A percentile compares a stretch with the other conserved stretches of the same genome.
These are phyloP conservation scores for Cytidiella melzeri DNA, from an alignment of 768 basidiomycete species.

Conservation along the genomic window DNA sequence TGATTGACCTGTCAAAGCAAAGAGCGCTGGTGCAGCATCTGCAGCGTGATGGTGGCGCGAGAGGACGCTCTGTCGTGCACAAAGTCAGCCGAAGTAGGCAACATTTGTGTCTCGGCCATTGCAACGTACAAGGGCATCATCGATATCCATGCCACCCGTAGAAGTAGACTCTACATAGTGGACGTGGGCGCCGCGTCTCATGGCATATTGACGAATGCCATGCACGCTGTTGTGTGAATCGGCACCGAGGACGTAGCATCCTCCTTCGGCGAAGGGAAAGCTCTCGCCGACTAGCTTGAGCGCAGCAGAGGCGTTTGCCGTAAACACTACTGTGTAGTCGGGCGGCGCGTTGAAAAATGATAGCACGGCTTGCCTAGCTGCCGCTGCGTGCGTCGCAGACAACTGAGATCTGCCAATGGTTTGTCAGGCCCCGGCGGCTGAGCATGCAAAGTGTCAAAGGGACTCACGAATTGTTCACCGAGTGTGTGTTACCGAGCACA, in stretches of 20 bases:
- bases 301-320: conserved; percentile 72
- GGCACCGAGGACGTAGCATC: conserved; percentile 58
- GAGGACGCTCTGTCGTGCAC: conserved; percentile 44
- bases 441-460: conserved; percentile 2
- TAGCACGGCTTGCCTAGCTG: conserved; percentile 68
- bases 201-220: conserved; percentile 71
- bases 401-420: conserved; percentile 51
- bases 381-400: conserved; percentile 57
- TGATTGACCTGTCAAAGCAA: conserved; percentile 75
- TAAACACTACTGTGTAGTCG: conserved; percentile 79
- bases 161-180: conserved; percentile 60
- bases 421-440: not conserved
- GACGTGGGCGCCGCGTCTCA: conserved; percentile 45
- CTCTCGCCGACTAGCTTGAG: conserved; percentile 80
- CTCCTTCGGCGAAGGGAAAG: conserved; percentile 59
- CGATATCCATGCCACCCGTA: conserved; percentile 57
- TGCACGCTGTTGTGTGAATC: conserved; percentile 86
- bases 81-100: not conserved
- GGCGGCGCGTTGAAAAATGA: conserved; percentile 71
- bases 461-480: conserved; percentile 68
- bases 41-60: conserved; percentile 39
- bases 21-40: conserved; percentile 48
- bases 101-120: conserved; percentile 5
- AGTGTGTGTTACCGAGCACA: conserved; percentile 81
- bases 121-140: conserved; percentile 50